Percentiles rank a stretch among this genome's conserved stretches.
phyloP scores from a whole-genome alignment of 2,329 filamentous ascomycete species.

The Niveomyces coronatus region DNA sequence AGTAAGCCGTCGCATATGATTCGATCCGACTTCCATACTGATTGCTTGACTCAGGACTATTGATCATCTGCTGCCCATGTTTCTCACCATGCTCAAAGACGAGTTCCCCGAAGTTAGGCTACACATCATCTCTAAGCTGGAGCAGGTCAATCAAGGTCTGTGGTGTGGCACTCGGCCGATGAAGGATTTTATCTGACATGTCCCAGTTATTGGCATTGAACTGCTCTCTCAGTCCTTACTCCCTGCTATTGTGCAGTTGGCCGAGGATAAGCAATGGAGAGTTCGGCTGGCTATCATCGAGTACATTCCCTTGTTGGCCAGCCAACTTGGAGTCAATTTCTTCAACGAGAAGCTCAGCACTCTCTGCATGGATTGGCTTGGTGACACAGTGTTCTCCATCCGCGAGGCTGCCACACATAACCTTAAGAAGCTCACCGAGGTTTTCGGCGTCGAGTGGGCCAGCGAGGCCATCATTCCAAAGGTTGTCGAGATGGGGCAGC shows the following conservation, averaged over 20 bases:
- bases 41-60: too few species aligned
- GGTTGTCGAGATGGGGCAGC: constrained; percentile 95
- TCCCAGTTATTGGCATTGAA: constrained; percentile 87
- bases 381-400: constrained; percentile 97
- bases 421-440: constrained; percentile 95
- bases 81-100: constrained; percentile 98
- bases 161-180: constrained; percentile 3
- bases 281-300: constrained; percentile 97
- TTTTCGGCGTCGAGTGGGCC: constrained; percentile 97
- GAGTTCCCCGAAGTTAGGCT: constrained; percentile 96
- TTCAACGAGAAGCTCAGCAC: constrained; percentile 95
- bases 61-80: constrained; percentile 94
- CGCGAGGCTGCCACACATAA: constrained; percentile 95
- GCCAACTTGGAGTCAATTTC: constrained; percentile 92
- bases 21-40: too few species aligned
- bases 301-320: constrained; percentile 93
- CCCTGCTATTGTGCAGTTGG: constrained; percentile 91
- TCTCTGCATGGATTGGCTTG: constrained; percentile 97
- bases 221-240: constrained; percentile 92
- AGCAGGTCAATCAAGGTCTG: constrained; percentile 89
- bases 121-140: constrained; percentile 99
- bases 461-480: constrained; percentile 96
- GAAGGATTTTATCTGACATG: background rate
- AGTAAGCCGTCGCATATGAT: constrained; percentile 49
- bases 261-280: constrained; percentile 98